Percentiles rank a stretch among this genome's conserved stretches.
phyloP scores from a whole-genome alignment of 257 asterid genomes.

The Gynochthodes officinalis region DNA sequence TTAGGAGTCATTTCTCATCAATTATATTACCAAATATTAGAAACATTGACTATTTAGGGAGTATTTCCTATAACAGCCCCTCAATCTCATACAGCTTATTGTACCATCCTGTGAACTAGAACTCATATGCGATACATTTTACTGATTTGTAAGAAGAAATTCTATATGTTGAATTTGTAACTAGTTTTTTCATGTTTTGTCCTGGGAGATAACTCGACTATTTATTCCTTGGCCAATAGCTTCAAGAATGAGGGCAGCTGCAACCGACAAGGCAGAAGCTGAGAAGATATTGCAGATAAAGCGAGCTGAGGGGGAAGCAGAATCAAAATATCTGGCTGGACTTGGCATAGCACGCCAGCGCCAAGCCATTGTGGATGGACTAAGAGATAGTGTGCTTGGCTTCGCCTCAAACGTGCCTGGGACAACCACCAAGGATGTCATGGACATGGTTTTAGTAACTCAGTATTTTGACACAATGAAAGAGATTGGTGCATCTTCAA shows the following conservation, averaged over 20 bases:
- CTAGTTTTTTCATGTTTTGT: not conserved
- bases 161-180: not conserved
- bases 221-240: not conserved
- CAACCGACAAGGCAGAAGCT: constrained; percentile 29
- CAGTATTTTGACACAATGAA: constrained; percentile 32
- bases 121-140: no score
- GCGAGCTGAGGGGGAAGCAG: constrained; percentile 34
- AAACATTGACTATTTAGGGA: not conserved
- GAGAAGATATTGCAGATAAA: constrained; percentile 32
- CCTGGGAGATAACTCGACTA: not conserved
- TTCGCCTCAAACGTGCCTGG: constrained; percentile 25
- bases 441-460: constrained; percentile 33
- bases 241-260: constrained; percentile 27
- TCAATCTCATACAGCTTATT: not conserved
- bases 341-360: constrained; percentile 35
- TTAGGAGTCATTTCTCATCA: no score
- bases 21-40: no score
- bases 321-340: constrained; percentile 24
- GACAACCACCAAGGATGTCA: constrained; percentile 26
- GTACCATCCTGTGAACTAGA: not conserved
- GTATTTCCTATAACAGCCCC: not conserved
- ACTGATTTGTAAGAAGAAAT: not conserved
- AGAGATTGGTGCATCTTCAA: constrained; percentile 29
- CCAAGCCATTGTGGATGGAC: constrained; percentile 30
- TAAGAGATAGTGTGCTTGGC: constrained; percentile 24